Conservation (phyloP, 441 rosid genomes). For the Erysimum pusillum region DNA sequence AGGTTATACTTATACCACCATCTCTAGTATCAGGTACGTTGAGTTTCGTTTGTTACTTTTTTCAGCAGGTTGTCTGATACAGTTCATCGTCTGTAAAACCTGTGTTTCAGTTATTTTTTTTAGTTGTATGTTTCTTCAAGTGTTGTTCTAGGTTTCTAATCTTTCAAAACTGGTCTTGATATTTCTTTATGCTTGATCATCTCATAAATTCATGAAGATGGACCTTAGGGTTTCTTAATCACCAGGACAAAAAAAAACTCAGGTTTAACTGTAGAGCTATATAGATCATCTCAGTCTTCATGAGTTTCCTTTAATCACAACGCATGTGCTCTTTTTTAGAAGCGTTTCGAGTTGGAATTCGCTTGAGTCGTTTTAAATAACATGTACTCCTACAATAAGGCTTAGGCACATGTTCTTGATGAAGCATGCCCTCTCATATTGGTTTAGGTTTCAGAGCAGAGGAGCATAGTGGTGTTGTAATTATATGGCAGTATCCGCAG, state of each 20-base stretch:
- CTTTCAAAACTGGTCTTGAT: conserved; percentile 9
- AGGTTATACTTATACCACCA: conserved; percentile 10
- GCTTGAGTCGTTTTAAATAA: conserved; percentile 5
- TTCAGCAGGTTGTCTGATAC: conserved; percentile 20
- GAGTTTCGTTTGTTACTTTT: background rate
- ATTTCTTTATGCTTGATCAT: conserved; percentile 27
- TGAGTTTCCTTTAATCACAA: background rate
- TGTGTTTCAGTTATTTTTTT: conserved; percentile 23
- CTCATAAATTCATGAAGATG: conserved; percentile 27
- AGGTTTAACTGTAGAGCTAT: conserved; percentile 7
- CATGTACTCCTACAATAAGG: conserved; percentile 7
- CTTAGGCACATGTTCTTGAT: conserved; percentile 30
- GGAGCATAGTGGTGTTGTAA: conserved; percentile 26
- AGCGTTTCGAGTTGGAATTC: conserved; percentile 2
- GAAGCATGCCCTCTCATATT: conserved; percentile 20
- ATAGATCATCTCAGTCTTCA: conserved; percentile 11
- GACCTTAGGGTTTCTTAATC: conserved; percentile 3
- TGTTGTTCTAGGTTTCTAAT: conserved; percentile 27
- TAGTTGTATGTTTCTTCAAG: conserved; percentile 21
- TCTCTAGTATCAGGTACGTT: conserved; percentile 40
- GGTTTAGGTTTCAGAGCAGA: conserved; percentile 21
- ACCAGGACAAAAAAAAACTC: background rate
- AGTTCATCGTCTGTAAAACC: conserved; percentile 25
- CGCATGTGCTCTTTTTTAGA: conserved; percentile 4
- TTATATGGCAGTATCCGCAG: conserved; percentile 55